Conservation (phyloP, 805 yeast genomes). For the Myxozyma kluyveri region DNA sequence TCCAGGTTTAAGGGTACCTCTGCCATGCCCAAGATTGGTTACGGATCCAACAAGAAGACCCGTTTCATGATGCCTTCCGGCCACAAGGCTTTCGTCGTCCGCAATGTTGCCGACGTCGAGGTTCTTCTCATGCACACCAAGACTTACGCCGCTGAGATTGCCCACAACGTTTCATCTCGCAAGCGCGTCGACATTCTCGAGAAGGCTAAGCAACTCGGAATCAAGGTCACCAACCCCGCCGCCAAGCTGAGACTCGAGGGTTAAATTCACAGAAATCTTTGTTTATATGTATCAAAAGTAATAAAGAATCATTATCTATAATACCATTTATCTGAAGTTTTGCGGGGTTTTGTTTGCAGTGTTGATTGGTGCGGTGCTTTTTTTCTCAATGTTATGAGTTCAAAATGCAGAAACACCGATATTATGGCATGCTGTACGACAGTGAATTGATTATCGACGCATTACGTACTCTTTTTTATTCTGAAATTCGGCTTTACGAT, state of each 20-base stretch:
- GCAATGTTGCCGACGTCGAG: conserved; percentile 91
- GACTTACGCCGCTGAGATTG: conserved; percentile 99
- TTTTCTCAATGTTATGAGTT: too few relatives aligned
- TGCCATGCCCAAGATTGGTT: conserved; percentile 99
- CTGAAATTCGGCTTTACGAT: too few relatives aligned
- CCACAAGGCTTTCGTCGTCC: conserved; percentile 93
- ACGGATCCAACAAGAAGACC: conserved; percentile 99
- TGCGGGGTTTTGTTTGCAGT: background rate
- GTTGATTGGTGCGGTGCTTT: background rate
- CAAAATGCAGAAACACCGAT: too few relatives aligned
- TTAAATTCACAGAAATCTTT: conserved; percentile 4
- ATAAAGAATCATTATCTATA: background rate
- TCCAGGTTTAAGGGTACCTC: conserved; percentile 90
- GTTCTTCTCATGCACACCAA: conserved; percentile 94
- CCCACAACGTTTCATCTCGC: conserved; percentile 96
- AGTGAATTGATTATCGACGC: too few relatives aligned
- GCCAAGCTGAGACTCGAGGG: conserved; percentile 47
- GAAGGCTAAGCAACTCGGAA: conserved; percentile 97
- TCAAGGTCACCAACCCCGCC: conserved; percentile 98
- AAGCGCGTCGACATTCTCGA: conserved; percentile 96
- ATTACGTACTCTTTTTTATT: too few relatives aligned
- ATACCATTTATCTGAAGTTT: background rate
- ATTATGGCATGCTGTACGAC: too few relatives aligned
- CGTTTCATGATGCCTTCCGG: conserved; percentile 95
- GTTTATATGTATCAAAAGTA: too few relatives aligned